phyloP scores from a whole-genome alignment of 2,329 filamentous ascomycete genomes.

The Fusarium clavum region DNA sequence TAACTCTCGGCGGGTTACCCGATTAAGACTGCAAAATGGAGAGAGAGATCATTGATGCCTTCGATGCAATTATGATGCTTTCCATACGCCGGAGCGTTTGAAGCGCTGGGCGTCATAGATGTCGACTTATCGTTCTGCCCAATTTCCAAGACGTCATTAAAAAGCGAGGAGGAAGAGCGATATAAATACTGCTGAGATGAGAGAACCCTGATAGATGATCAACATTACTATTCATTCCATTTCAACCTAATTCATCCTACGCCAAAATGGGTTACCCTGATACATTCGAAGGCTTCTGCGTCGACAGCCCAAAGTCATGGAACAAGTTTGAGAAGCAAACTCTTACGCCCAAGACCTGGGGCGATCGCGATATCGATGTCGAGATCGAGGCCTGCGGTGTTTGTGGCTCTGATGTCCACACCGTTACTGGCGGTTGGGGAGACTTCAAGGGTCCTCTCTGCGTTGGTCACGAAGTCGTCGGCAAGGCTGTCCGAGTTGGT shows the following conservation, averaged over 20 bases:
- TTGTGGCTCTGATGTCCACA: slow-evolving; percentile 72
- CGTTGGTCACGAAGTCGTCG: slow-evolving; percentile 75
- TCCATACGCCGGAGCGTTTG: slow-evolving; percentile 1
- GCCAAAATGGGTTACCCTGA: slow-evolving; percentile 58
- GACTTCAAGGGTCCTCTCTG: slow-evolving; percentile 60
- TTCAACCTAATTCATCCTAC: not conserved
- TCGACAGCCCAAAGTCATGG: slow-evolving; percentile 57
- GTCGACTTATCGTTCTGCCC: not conserved
- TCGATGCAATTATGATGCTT: slow-evolving; percentile 10
- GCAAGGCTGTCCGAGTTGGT: slow-evolving; percentile 66
- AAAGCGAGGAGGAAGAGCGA: not conserved
- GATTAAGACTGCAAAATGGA: slow-evolving; percentile 2
- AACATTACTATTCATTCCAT: not conserved
- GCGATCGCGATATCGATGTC: slow-evolving; percentile 74
- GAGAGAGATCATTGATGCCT: not conserved
- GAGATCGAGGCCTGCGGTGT: slow-evolving; percentile 74
- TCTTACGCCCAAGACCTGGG: slow-evolving; percentile 71
- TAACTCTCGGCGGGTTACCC: slow-evolving; percentile 13
- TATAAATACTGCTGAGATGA: slow-evolving; percentile 24
- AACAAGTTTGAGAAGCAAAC: slow-evolving; percentile 54
- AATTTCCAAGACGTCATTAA: slow-evolving; percentile 20
- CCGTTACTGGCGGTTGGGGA: slow-evolving; percentile 57
- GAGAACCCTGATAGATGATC: slow-evolving; percentile 26
- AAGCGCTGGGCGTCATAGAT: slow-evolving; percentile 28
- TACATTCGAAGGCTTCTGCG: slow-evolving; percentile 58